Evolutionary conservation across 108 stramenopile species (phyloP), one percentile per base, ranked within the genome.

Genomic region (Asterionellopsis glacialis): DNA sequence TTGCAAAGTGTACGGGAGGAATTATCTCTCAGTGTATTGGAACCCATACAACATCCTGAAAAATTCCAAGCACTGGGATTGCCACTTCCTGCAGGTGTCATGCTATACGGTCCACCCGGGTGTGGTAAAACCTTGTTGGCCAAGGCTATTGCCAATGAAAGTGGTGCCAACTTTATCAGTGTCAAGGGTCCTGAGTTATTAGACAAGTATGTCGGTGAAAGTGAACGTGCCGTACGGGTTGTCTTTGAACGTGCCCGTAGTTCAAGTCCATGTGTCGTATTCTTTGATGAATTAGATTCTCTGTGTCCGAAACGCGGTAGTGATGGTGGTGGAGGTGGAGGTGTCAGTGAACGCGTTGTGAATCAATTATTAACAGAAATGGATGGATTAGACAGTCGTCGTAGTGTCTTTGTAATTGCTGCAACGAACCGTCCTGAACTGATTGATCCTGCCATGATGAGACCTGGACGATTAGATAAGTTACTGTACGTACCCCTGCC

Each of bases 271-370:
- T 98, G 97, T 64, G 88, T 99, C 11, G 89, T 99, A 25, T 99
- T 99, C 66, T 98, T 99, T 63, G 99, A 99, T 68, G 99, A 99
- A 73, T 76, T 99, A 47, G 98, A 99, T 59, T 91, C 94, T 21
- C 75, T 99, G 11, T 96, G 95, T 73, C 90, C 83, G n/a, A 87
- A 72, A 73, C 80, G 82, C 38, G 97, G 97, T 9, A 87, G 88
- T 45, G 96, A 96, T 59, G 84, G 77, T 16, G 88, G 94, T 19
- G 94, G 93, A 7, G 92, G 91, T n/a, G 82, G 95, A 5, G 99
- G 99, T 52, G 92, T 91, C 16, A 76, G 89, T 59, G 93, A 95
- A 67, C 82, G 97, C 25, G 97, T 99, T 21, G 95, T 98, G 41
- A 98, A 98, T 81, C 97, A 99, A 69, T 75, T 99, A 9, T 70